Evolutionary conservation across 2,329 filamentous ascomycete genomes (phyloP).

Genomic region (Trichoderma oligosporum): DNA sequence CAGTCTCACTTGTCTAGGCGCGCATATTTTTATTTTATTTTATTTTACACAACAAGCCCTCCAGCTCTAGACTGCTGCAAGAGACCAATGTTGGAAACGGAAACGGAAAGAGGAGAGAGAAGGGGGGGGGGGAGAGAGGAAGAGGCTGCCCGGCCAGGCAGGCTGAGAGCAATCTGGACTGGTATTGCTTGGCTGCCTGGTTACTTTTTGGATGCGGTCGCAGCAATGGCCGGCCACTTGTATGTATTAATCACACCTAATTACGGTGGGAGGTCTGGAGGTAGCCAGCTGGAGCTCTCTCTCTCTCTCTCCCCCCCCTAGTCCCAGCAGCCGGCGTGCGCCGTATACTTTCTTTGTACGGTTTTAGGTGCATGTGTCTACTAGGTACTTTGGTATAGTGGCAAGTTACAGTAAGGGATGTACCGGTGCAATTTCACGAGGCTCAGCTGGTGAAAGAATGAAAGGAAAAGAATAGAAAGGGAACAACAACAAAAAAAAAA

Average conservation of each 20-base stretch:
- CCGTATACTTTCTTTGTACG: too few species aligned
- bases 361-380: too few species aligned
- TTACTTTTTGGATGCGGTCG: too few species aligned
- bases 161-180: not conserved
- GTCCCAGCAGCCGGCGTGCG: too few species aligned
- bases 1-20: too few species aligned
- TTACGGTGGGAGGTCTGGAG: not conserved
- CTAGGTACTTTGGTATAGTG: too few species aligned
- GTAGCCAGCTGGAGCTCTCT: too few species aligned
- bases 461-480: too few species aligned
- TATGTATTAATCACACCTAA: not conserved
- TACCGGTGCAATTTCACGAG: slow-evolving; percentile 1
- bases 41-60: too few species aligned
- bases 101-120: slow-evolving; percentile 1
- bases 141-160: not conserved
- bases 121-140: not conserved
- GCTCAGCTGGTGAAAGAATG: not conserved
- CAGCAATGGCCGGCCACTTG: not conserved
- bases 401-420: not conserved
- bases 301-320: too few species aligned
- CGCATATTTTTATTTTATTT: too few species aligned
- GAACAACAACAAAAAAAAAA: not conserved
- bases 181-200: not conserved
- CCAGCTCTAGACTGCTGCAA: not conserved
- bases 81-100: not conserved